Base-by-base conservation (phyloP, 768 basidiomycete species). In the Hirschioporus abietinus region DNA sequence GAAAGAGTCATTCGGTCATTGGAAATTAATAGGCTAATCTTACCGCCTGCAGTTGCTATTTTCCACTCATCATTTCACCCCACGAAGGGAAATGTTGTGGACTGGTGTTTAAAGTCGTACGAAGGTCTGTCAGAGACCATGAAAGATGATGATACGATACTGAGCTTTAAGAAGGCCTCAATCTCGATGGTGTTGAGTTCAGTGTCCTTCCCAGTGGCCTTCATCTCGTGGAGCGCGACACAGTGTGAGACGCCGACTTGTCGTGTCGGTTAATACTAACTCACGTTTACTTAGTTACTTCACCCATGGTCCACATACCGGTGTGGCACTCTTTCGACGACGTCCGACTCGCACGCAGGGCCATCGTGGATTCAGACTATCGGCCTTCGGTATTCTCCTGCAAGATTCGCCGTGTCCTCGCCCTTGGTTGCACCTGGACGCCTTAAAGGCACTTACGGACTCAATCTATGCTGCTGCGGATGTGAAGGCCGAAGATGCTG, bases 31-130 rank as follows among this genome's bases (percentile, higher is more conserved):
- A 52, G 42, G 42, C 20, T 52, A 52, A 52, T 20, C 42, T 15
- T 52, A 5, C 62, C 27, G 58, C 30, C 30, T 58, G 61, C 70
- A 93, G 92, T 91, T 72, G 90, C 91, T 12, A 89, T 93, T 74
- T 93, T 93, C 68, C 91, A 93, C 76, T 83, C 88, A 20, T 91
- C 91, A 7, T 94, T 94, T 71, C 92, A 94, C 76, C 89, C 91
- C 0, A 94, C 91, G 24, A 83, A 85, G 69, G 92, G 92, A 17
- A 93, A 92, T 74, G 74, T 88, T 17, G 79, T 93, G 17, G 92
- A 93, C 75, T 94, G 93, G 92, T 86, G 82, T 59, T 73, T 90
- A 34, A 91, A 87, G 72, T 85, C 87, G 9, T 86, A 80, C 73
- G 84, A 91, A 67, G 90, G 91, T 88, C 58, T 58, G 81, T 70